Percentiles rank a stretch among this genome's conserved stretches.
phyloP scores from a whole-genome alignment of 306 rosid species.

The Luffa aegyptiaca region DNA sequence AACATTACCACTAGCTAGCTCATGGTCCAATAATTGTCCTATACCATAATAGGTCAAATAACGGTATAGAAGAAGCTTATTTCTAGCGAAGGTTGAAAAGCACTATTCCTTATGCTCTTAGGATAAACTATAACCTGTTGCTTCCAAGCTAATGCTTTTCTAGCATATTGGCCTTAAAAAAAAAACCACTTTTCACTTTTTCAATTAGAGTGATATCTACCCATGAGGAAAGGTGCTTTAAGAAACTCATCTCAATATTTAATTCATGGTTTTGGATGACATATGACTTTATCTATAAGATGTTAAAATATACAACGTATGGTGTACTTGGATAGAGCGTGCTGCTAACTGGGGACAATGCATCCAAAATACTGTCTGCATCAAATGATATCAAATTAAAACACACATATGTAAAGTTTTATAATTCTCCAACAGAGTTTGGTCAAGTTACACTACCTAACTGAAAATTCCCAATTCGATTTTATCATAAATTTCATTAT shows the following conservation, averaged over 20 bases:
- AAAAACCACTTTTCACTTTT: not conserved
- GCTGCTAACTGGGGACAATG: not conserved
- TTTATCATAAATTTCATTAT: not conserved
- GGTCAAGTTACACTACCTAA: not conserved
- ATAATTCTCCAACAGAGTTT: not conserved
- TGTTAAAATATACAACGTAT: not conserved
- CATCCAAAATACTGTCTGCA: not conserved
- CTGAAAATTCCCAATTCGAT: too few species aligned
- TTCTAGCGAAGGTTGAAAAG: not conserved
- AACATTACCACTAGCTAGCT: too few species aligned
- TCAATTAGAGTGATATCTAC: not conserved
- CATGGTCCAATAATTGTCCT: too few species aligned
- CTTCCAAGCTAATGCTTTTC: too few species aligned
- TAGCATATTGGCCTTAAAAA: not conserved
- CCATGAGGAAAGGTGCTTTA: not conserved
- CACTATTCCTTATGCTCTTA: not conserved
- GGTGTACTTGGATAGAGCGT: not conserved
- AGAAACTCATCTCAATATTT: not conserved
- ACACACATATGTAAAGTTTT: not conserved
- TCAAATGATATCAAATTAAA: constrained; percentile 3
- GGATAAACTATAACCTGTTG: not conserved
- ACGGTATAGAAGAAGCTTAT: too few species aligned
- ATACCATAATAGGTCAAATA: too few species aligned
- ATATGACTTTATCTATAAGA: not conserved
- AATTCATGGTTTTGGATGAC: not conserved